phyloP scores from a whole-genome alignment of 352 stramenopile genomes.

The Globisporangium cederbergense region DNA sequence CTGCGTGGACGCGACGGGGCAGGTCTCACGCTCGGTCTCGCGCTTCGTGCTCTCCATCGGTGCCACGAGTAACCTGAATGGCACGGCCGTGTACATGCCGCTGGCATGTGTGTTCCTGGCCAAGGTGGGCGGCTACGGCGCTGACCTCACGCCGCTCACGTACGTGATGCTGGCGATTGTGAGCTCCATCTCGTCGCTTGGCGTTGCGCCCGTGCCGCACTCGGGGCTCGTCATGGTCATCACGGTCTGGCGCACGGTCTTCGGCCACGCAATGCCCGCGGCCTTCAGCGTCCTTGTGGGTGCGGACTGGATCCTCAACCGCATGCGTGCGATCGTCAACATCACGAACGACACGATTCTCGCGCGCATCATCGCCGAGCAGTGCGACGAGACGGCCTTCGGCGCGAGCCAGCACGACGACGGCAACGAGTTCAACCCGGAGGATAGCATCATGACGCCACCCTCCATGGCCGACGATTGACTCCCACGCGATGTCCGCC shows the following conservation, averaged over 20 bases:
- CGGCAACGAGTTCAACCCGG: slow-evolving; percentile 7
- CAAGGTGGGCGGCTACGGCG: slow-evolving; percentile 49
- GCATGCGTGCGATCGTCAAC: slow-evolving; percentile 70
- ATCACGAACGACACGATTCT: slow-evolving; percentile 84
- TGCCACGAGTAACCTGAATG: slow-evolving; percentile 72
- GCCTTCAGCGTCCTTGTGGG: slow-evolving; percentile 71
- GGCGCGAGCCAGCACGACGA: background rate
- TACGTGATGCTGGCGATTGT: slow-evolving; percentile 68
- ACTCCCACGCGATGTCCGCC: slow-evolving; percentile 15
- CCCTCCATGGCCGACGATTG: slow-evolving; percentile 10
- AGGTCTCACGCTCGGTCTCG: slow-evolving; percentile 56
- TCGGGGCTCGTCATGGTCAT: slow-evolving; percentile 76
- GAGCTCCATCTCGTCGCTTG: slow-evolving; percentile 62
- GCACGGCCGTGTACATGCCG: slow-evolving; percentile 71
- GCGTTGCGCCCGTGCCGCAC: slow-evolving; percentile 68
- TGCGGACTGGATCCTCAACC: slow-evolving; percentile 70
- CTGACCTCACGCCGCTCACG: slow-evolving; percentile 46
- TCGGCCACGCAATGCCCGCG: slow-evolving; percentile 45
- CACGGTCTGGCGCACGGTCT: slow-evolving; percentile 74
- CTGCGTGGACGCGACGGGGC: slow-evolving; percentile 60
- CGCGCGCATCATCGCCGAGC: slow-evolving; percentile 69
- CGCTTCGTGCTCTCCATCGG: slow-evolving; percentile 68
- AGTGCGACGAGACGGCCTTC: slow-evolving; percentile 52
- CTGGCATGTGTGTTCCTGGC: slow-evolving; percentile 74
- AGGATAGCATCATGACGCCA: slow-evolving; percentile 15